phyloP scores from a whole-genome alignment of 495 filamentous ascomycete species.

The Talaromyces adpressus region DNA sequence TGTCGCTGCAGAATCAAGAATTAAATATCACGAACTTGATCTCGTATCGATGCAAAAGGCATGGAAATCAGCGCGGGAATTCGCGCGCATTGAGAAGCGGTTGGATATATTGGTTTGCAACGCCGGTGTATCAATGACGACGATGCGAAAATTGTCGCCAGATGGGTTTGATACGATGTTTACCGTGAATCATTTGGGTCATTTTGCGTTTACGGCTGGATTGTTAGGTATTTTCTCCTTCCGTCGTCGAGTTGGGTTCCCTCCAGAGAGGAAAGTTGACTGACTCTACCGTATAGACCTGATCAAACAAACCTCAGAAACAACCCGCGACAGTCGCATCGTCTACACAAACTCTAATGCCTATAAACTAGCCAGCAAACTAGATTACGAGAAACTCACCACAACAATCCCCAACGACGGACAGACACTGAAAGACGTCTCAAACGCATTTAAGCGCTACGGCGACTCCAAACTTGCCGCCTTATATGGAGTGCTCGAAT shows the following conservation, averaged over 20 bases:
- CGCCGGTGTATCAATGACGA: slow-evolving; percentile 13
- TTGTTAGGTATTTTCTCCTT: slow-evolving; percentile 7
- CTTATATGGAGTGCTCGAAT: slow-evolving; percentile 12
- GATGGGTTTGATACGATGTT: slow-evolving; percentile 15
- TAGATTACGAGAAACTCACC: slow-evolving; percentile 12
- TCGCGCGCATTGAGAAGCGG: slow-evolving; percentile 8
- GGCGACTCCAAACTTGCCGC: slow-evolving; percentile 11
- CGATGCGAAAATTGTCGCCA: slow-evolving; percentile 8
- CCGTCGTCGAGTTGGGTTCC: not conserved
- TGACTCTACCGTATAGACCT: slow-evolving; percentile 1
- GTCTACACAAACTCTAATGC: slow-evolving; percentile 14
- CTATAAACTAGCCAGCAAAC: slow-evolving; percentile 7
- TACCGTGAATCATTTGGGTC: slow-evolving; percentile 14
- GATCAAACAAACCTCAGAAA: slow-evolving; percentile 8
- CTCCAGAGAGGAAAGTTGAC: not conserved
- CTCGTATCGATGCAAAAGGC: slow-evolving; percentile 9
- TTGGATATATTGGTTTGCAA: slow-evolving; percentile 16
- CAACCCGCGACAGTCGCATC: slow-evolving; percentile 11
- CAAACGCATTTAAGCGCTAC: slow-evolving; percentile 9
- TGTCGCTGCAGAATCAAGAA: not conserved
- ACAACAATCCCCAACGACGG: slow-evolving; percentile 8
- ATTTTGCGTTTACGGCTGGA: slow-evolving; percentile 15
- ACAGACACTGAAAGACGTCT: slow-evolving; percentile 7
- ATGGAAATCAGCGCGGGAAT: slow-evolving; percentile 10
- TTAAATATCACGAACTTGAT: slow-evolving; percentile 15